Base-by-base conservation (phyloP, 192 early-diverging fungal genomes). In the Lunasporangiospora selenospora region DNA sequence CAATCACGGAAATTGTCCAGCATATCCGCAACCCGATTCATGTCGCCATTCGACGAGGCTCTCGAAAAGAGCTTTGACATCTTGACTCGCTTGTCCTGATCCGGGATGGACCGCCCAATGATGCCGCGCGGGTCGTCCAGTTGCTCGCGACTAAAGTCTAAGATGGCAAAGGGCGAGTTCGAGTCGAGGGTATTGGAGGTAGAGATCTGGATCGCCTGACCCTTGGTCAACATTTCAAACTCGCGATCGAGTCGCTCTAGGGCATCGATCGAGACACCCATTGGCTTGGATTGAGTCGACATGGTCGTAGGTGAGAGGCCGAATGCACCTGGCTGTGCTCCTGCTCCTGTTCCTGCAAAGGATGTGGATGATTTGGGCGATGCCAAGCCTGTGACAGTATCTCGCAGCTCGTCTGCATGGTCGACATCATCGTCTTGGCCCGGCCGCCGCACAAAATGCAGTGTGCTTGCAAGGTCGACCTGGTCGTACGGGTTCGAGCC, bases 11-110 rank as follows among this genome's bases (percentile, higher is more conserved):
- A 63, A 42, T 81, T 77, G 21, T 80, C 78, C 56, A 91, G 82
- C 73, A 89, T 76, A 19, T 87, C 80, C 30, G 80, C 73, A 6
- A 93, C 79, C 47, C 80, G 81, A 49, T 77, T 73, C 23, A 83
- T 77, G 58, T 95, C 86, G 37, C 93, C 93, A 70, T 90, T 89
- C 29, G 89, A 89, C 32, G 86, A 78, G 3, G 89, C 87, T 45
- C 85, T 81, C 10, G 87, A 81, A 62, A 93, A 91, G 6, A 87
- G 62, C 55, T 85, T 84, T 31, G 83, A 87, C 16, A 89, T 75
- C 29, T 80, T 80, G 47, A 78, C 61, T 52, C 52, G 82, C 66
- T 90, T 89, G 36, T 85, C 78, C 54, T 78, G 77, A 45, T 80
- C 81, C 11, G 81, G 19, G 23, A 83, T 67, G 34, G 65, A 65